Conservation (phyloP, 163 green algal species). For the Scenedesmus sp. region DNA sequence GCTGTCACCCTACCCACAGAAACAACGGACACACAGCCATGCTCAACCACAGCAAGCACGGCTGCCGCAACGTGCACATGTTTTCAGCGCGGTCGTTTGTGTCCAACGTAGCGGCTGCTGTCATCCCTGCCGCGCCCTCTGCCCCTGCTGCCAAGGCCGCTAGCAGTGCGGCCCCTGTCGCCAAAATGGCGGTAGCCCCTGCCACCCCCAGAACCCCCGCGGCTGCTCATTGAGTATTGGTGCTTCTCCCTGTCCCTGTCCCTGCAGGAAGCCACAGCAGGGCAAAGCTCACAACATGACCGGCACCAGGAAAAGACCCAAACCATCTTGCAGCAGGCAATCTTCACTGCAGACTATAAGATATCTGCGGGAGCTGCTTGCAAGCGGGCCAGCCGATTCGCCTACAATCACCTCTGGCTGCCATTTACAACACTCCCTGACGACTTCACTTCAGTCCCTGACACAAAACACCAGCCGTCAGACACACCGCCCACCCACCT, state of each 20-base stretch:
- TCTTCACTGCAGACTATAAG: background rate
- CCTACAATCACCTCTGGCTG: no score
- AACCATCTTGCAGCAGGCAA: background rate
- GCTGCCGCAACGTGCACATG: no score
- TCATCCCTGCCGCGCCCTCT: background rate
- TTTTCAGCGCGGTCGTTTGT: background rate
- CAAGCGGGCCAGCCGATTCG: no score
- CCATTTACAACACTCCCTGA: no score
- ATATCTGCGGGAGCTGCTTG: no score
- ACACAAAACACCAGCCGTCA: no score
- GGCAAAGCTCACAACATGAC: background rate
- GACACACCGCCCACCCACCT: background rate
- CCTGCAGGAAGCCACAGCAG: background rate
- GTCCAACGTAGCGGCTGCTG: background rate
- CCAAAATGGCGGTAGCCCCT: background rate
- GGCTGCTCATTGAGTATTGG: background rate
- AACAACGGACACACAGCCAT: background rate
- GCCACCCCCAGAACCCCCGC: background rate
- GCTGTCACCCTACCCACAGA: background rate
- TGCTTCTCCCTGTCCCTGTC: background rate
- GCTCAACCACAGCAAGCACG: no score
- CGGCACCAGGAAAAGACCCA: background rate
- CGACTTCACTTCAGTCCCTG: no score
- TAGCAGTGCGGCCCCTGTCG: background rate
- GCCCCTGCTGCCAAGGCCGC: background rate